phyloP scores from a whole-genome alignment of 441 rosid genomes.

The Euphorbia schlechtendalii region DNA sequence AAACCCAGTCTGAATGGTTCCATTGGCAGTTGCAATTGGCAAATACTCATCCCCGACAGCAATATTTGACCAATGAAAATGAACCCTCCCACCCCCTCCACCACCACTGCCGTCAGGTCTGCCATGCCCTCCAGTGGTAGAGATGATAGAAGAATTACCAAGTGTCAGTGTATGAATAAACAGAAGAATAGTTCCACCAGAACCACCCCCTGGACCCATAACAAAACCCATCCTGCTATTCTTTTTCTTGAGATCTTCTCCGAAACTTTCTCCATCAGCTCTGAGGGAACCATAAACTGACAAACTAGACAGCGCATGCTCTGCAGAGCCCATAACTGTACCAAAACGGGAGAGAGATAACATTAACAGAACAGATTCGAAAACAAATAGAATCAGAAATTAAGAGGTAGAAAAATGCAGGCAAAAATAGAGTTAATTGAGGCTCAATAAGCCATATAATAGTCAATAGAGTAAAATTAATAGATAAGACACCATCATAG shows the following conservation, averaged over 20 bases:
- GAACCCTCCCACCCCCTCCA: slow-evolving; percentile 95
- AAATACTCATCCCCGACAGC: slow-evolving; percentile 72
- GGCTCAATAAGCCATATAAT: not conserved
- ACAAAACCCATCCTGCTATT: slow-evolving; percentile 30
- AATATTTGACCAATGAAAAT: slow-evolving; percentile 85
- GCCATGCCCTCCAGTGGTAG: slow-evolving; percentile 81
- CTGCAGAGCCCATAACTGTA: slow-evolving; percentile 90
- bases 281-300: slow-evolving; percentile 64
- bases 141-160: slow-evolving; percentile 49
- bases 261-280: slow-evolving; percentile 82
- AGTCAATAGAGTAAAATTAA: not conserved
- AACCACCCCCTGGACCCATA: slow-evolving; percentile 88
- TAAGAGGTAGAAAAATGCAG: not conserved
- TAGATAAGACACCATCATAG: not conserved
- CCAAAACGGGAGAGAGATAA: slow-evolving; percentile 25
- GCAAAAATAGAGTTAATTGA: not conserved
- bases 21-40: slow-evolving; percentile 72
- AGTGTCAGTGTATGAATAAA: slow-evolving; percentile 52
- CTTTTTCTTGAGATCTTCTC: slow-evolving; percentile 36
- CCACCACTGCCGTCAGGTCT: slow-evolving; percentile 80
- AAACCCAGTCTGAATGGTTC: slow-evolving; percentile 65
- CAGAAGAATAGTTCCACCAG: slow-evolving; percentile 89
- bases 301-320: slow-evolving; percentile 75
- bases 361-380: not conserved
- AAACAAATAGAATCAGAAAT: not conserved